Conservation (phyloP, 805 yeast species). For the Candida verbasci region DNA sequence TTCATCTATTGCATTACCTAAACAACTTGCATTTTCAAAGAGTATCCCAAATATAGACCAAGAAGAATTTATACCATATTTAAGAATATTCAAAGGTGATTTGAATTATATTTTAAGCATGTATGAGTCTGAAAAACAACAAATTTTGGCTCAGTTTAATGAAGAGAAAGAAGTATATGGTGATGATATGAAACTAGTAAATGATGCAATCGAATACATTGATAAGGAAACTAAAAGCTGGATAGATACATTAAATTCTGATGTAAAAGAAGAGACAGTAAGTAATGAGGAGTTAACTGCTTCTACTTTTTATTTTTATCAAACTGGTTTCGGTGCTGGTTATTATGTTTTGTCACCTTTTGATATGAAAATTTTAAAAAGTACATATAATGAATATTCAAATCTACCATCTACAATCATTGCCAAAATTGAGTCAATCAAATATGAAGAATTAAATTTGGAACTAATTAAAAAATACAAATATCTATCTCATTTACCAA, state of each 20-base stretch:
- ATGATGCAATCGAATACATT: conserved; percentile 54
- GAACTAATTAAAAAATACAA: conserved; percentile 60
- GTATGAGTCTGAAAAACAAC: conserved; percentile 55
- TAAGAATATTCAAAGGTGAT: conserved; percentile 70
- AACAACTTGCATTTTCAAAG: conserved; percentile 16
- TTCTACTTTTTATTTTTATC: conserved; percentile 64
- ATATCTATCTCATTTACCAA: conserved; percentile 76
- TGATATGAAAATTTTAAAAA: conserved; percentile 69
- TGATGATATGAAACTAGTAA: conserved; percentile 41
- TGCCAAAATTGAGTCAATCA: conserved; percentile 65
- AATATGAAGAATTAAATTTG: conserved; percentile 58
- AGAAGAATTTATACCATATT: conserved; percentile 30
- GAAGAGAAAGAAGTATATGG: conserved; percentile 58
- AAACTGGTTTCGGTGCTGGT: conserved; percentile 63
- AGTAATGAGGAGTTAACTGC: background rate
- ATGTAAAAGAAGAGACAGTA: background rate
- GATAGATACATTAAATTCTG: conserved; percentile 17
- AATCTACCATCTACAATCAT: conserved; percentile 64
- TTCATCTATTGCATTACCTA: conserved; percentile 47
- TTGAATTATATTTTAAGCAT: conserved; percentile 48
- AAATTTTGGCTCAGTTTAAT: conserved; percentile 47
- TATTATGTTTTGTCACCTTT: conserved; percentile 69
- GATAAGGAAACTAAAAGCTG: conserved; percentile 40
- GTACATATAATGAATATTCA: conserved; percentile 56
- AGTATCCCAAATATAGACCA: conserved; percentile 54